Evolutionary conservation across 306 rosid species (phyloP).

Genomic region (Castanospermum australe): DNA sequence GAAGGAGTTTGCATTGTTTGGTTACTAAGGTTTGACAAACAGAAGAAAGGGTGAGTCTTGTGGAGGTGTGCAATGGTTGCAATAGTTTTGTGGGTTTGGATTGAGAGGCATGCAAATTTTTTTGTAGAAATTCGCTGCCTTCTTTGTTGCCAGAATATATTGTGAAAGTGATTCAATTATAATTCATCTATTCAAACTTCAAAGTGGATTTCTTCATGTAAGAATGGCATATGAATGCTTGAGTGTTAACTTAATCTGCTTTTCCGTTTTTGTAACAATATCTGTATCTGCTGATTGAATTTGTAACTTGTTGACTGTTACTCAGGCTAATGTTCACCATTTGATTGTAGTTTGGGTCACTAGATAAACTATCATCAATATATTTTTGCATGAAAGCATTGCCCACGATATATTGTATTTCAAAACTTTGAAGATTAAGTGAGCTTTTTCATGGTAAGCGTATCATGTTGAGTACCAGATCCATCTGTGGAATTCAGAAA

Average conservation of each 20-base stretch:
- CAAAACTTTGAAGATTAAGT: background rate
- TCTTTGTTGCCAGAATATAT: background rate
- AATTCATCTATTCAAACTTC: background rate
- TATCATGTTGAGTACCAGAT: constrained; percentile 1
- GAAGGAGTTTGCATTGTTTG: background rate
- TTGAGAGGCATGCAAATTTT: background rate
- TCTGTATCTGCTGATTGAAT: background rate
- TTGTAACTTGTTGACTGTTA: background rate
- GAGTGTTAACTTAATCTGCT: background rate
- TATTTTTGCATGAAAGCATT: background rate
- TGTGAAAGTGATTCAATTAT: background rate
- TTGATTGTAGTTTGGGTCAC: constrained; percentile 12
- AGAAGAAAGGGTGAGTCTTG: background rate
- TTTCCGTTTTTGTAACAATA: background rate
- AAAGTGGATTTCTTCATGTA: background rate
- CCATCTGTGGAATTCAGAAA: too few relatives aligned
- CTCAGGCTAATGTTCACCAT: background rate
- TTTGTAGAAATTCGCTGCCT: background rate
- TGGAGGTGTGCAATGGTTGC: background rate
- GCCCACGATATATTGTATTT: background rate
- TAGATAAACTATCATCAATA: background rate
- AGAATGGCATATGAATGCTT: background rate
- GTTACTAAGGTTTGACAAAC: background rate
- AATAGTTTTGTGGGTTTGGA: background rate
- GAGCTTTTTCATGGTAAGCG: background rate